phyloP scores from a whole-genome alignment of 495 filamentous ascomycete genomes.

The Penicillium odoratum region DNA sequence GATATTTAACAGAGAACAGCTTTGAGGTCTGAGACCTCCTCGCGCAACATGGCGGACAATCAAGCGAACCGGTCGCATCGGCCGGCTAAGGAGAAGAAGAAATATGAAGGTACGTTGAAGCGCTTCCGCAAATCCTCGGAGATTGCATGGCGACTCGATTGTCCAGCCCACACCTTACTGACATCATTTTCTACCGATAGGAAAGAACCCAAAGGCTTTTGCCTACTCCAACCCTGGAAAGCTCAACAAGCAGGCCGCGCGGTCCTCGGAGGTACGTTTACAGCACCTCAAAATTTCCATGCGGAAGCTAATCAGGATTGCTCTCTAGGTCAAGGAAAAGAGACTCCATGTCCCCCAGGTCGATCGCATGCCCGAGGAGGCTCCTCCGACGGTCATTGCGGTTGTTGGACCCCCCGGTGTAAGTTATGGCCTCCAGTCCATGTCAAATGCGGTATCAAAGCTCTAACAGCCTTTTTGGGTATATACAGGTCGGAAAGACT shows the following conservation, averaged over 20 bases:
- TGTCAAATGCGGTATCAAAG: not conserved
- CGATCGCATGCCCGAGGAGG: constrained; percentile 91
- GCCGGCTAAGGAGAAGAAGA: constrained; percentile 89
- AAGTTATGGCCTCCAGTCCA: constrained; percentile 38
- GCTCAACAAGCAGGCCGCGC: constrained; percentile 76
- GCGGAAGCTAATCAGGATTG: constrained; percentile 21
- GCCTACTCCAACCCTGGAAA: constrained; percentile 82
- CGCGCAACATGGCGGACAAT: constrained; percentile 61
- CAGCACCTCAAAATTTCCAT: not conserved
- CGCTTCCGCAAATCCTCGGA: constrained; percentile 16
- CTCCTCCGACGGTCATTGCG: constrained; percentile 87
- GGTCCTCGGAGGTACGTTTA: constrained; percentile 81
- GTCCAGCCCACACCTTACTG: not conserved
- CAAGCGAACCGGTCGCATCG: constrained; percentile 87
- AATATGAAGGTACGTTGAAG: constrained; percentile 52
- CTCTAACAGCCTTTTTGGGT: constrained; percentile 12
- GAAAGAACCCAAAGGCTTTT: constrained; percentile 89
- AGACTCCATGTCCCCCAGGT: constrained; percentile 92
- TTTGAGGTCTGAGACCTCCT: constrained; percentile 37
- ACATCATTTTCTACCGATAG: constrained; percentile 35
- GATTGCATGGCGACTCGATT: constrained; percentile 4
- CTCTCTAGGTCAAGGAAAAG: constrained; percentile 81
- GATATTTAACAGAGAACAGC: constrained; percentile 22
- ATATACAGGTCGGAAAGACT: constrained; percentile 60
- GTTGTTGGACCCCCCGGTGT: constrained; percentile 94